These are phyloP conservation scores for Novymonas esmeraldas DNA, from an alignment of 208 protist genomes.

Conservation along the genomic window DNA sequence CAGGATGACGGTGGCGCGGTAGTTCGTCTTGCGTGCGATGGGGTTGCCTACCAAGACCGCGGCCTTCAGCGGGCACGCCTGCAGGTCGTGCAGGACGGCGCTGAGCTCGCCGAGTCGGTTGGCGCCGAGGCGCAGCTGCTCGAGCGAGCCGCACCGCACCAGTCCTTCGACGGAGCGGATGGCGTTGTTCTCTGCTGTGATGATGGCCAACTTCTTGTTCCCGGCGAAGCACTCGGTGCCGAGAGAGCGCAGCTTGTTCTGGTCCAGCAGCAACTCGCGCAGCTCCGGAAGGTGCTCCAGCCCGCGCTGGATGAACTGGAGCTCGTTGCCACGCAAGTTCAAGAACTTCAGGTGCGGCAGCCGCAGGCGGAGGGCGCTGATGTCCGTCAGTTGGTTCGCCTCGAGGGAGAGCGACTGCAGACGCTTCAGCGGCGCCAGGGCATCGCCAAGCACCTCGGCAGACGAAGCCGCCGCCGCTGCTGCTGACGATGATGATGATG, in stretches of 20 bases:
- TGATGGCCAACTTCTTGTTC: constrained; percentile 55
- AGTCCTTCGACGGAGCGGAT: constrained; percentile 74
- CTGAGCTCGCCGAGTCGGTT: constrained; percentile 79
- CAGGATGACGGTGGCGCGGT: constrained; percentile 60
- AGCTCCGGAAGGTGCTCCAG: constrained; percentile 72
- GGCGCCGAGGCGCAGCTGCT: constrained; percentile 53
- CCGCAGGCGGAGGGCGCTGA: constrained; percentile 49
- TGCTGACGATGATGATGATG: too few relatives aligned
- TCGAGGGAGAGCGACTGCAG: constrained; percentile 90
- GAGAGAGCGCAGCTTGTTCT: constrained; percentile 86
- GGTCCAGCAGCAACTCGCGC: constrained; percentile 91
- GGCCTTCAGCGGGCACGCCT: constrained; percentile 30
- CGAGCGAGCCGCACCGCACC: constrained; percentile 41
- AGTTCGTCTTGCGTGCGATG: constrained; percentile 76
- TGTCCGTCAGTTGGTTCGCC: constrained; percentile 78
- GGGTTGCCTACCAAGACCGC: constrained; percentile 73
- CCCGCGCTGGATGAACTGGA: constrained; percentile 78
- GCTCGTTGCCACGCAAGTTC: constrained; percentile 90
- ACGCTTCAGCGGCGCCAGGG: constrained; percentile 43
- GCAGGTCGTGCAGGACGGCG: constrained; percentile 47
- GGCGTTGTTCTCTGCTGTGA: constrained; percentile 83
- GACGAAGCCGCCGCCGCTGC: constrained; percentile 24
- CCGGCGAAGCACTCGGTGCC: constrained; percentile 53
- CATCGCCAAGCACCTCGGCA: constrained; percentile 36
- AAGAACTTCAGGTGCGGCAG: constrained; percentile 80